Percentiles rank a stretch among this genome's conserved stretches.
Conservation (phyloP, 345 rosid species). For the Camelina neglecta region DNA sequence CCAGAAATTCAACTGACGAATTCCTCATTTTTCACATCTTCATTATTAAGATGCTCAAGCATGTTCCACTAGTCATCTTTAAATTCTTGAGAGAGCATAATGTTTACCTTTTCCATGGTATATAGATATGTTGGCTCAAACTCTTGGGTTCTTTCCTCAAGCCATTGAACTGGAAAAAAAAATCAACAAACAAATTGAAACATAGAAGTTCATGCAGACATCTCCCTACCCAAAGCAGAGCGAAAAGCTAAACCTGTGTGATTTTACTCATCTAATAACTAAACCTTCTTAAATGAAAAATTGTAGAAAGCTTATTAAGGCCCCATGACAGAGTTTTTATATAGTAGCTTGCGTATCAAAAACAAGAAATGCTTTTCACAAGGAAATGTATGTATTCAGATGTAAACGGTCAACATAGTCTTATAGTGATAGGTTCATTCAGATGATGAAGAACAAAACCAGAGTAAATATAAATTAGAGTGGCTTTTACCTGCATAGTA, state of each 20-base stretch:
- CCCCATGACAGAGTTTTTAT: not conserved
- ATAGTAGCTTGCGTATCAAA: conserved; percentile 7
- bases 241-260: not conserved
- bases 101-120: conserved; percentile 86
- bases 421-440: conserved; percentile 14
- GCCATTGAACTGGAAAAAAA: conserved; percentile 71
- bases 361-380: conserved; percentile 8
- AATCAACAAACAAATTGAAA: conserved; percentile 12
- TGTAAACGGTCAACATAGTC: conserved; percentile 4
- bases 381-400: conserved; percentile 2
- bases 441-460: conserved; percentile 14
- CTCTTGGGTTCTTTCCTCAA: conserved; percentile 75
- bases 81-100: conserved; percentile 13
- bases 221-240: conserved; percentile 23
- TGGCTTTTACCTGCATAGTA: conserved; percentile 69
- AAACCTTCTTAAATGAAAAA: conserved; percentile 10
- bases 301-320: not conserved
- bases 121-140: conserved; percentile 92
- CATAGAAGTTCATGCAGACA: conserved; percentile 10
- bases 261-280: conserved; percentile 13
- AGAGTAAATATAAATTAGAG: not conserved
- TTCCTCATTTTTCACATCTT: conserved; percentile 22
- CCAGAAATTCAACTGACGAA: conserved; percentile 9
- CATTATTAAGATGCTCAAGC: conserved; percentile 13
- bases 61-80: conserved; percentile 12